Evolutionary conservation across 108 stramenopile genomes (phyloP), one percentile per base, ranked within the genome.

Genomic region (Cyclotella kingstonii): DNA sequence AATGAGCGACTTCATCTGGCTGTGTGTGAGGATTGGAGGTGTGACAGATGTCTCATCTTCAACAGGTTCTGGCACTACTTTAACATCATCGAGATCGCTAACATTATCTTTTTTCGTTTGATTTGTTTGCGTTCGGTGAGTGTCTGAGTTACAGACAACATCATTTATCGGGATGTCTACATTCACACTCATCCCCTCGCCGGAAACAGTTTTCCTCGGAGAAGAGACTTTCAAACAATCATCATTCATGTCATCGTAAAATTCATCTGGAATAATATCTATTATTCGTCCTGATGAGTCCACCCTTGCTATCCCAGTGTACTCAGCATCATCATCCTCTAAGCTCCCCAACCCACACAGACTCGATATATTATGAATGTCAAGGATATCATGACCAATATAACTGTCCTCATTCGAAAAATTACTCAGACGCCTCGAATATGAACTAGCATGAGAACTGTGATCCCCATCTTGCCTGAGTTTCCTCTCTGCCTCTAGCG

Each of bases 1-100:
- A n/a, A 93, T 66, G 11, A 76, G 67, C 5, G 68, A 57, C 51
- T 64, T 63, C 78, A 79, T 79, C 23, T 75, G 73, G n/a, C 52
- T 35, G 7, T 40, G 36, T 4, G 41, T 46, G 2, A 79, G 61
- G 22, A 79, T 69, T 22, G 31, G 52, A 11, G 70, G 68, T 11
- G 60, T 33, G 14, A 39, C 33, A 4, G 49, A 45, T 19, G 31
- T 25, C 12, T 62, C 66, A 29, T 43, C 39, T 44, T 41, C 34
- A 31, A 26, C 43, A 7, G 51, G 56, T 44, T 78, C 77, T 14
- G 65, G 59, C 0, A 63, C 72, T 11, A 78, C 41, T 66, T 73
- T 68, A 45, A 78, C 51, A n/a, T 54, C 34, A 30, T 33, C 30
- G 6, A 50, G 10, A 34, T 36, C 25, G 29, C 14, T 40, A 14